Base-by-base conservation (phyloP, 148 eudicot species). In the Vaccinium darrowii region DNA sequence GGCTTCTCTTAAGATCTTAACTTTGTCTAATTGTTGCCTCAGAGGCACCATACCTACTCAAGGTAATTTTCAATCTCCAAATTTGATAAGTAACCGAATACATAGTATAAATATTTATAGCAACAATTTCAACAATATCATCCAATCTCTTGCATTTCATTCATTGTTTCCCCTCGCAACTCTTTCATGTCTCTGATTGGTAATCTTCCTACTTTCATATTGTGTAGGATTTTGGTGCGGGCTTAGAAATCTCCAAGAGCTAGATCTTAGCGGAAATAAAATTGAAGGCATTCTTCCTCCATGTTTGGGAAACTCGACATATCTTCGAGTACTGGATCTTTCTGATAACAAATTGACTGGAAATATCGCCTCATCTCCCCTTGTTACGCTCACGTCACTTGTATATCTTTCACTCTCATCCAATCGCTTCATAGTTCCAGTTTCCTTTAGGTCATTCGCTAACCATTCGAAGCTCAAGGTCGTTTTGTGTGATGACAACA, bases 391-490 rank as follows among this genome's bases (percentile, higher is more conserved):
- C n/a, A 60, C n/a, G n/a, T 60, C 13, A n/a, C 76, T 82, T 23
- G 21, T 49, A 65, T 63, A 39, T 51, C 84, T 82, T 21, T 65
- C 39, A 11, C n/a, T 82, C 11, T 63, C 84, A 23, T 21, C 23
- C 14, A 82, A 82, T 25, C 15, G 13, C 33, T 67, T 82, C 39
- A 11, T 62, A 65, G 11, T 63, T 30, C 76, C 76, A 43, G n/a
- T 49, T 16, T 82, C 84, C 4, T 67, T 82, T 8, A 19, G 16
- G n/a, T 25, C 84, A 49, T 82, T 82, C 49, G 13, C n/a, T 50
- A 82, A 82, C 39, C 58, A 82, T 49, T 82, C 84, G 10, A 47
- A 49, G 16, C 76, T 82, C 8, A n/a, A 82, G 84, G 49, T 82
- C 25, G 0, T 82, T 4, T 6, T 49, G 5, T 3, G 27, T 47